Evolutionary conservation across 2,329 filamentous ascomycete species (phyloP), one percentile per base, ranked within the genome.

Genomic region (Curvularia sp.): DNA sequence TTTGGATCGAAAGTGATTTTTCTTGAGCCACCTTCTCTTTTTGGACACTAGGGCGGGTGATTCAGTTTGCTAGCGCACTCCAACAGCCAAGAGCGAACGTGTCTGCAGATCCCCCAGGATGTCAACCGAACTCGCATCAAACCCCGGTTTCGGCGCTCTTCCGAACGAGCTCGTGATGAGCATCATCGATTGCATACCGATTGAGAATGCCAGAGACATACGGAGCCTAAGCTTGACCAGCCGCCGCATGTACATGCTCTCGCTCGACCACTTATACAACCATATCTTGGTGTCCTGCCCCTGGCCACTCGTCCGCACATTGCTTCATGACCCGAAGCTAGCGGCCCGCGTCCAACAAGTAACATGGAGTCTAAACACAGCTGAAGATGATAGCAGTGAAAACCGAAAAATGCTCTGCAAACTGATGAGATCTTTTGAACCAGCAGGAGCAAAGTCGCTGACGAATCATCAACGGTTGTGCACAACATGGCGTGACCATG

Each of bases 81-180:
- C 45, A 38, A 27, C 28, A 47, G 43, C 18, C n/a, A 32, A 21
- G 43, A 21, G 43, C 34, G 5, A 32, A 25, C 9, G 43, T 32
- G 18, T 13, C 28, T 30, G 43, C 43, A 30, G 28, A 30, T 47
- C 27, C 21, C 27, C n/a, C 27, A 34, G 18, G 12, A 57, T 57
- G 55, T 21, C 49, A 19, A 53, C 36, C 45, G 18, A 42, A 28
- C 34, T 15, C 25, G 19, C 32, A 36, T 19, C 41, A 18, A 52
- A 1, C 2, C 36, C 34, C 8, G 34, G 41, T 36, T 53, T 57
- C 23, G 3, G 25, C 48, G 36, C 19, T 42, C 49, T 57, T 27
- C 55, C 55, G 34, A 57, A 53, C 36, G 55, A 57, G 23, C 23
- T 57, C n/a, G 21, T 57, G 12, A 53, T 57, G 28, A 28, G 27